Conservation (phyloP, 1,139 yeast genomes). For the Kodamaea ohmeri region DNA sequence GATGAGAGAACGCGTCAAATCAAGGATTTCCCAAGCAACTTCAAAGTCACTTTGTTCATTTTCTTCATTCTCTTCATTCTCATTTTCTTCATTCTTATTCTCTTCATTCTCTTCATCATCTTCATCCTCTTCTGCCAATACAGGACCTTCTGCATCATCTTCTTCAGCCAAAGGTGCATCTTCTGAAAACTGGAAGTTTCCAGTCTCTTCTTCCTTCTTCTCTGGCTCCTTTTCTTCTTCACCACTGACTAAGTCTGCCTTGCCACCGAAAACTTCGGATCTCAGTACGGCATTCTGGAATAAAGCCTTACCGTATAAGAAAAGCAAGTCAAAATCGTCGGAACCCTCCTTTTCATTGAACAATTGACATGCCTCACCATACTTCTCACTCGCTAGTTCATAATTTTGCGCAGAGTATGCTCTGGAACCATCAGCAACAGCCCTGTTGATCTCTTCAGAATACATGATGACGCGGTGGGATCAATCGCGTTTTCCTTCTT, state of each 20-base stretch:
- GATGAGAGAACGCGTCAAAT: conserved; percentile 66
- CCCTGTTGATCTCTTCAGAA: conserved; percentile 37
- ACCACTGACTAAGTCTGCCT: conserved; percentile 24
- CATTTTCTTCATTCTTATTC: conserved; percentile 27
- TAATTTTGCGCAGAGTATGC: conserved; percentile 61
- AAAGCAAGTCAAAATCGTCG: conserved; percentile 69
- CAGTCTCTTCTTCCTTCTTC: conserved; percentile 24
- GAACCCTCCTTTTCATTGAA: conserved; percentile 49
- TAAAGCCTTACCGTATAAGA: conserved; percentile 75
- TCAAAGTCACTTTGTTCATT: conserved; percentile 63
- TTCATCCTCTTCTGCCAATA: conserved; percentile 20
- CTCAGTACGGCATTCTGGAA: conserved; percentile 74
- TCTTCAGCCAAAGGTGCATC: conserved; percentile 46
- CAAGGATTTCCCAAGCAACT: conserved; percentile 84
- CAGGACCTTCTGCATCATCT: conserved; percentile 4
- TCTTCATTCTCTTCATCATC: conserved; percentile 22
- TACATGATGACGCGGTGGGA: conserved; percentile 12
- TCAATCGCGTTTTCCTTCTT: neutral
- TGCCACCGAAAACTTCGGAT: conserved; percentile 78
- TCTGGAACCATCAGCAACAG: conserved; percentile 59
- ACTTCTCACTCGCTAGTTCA: conserved; percentile 66
- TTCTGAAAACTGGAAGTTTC: conserved; percentile 54
- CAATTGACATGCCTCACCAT: conserved; percentile 71
- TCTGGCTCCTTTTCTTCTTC: conserved; percentile 21
- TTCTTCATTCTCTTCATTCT: conserved; percentile 10